phyloP scores from a whole-genome alignment of 2,329 filamentous ascomycete genomes.

The Aspergillus alliaceus region DNA sequence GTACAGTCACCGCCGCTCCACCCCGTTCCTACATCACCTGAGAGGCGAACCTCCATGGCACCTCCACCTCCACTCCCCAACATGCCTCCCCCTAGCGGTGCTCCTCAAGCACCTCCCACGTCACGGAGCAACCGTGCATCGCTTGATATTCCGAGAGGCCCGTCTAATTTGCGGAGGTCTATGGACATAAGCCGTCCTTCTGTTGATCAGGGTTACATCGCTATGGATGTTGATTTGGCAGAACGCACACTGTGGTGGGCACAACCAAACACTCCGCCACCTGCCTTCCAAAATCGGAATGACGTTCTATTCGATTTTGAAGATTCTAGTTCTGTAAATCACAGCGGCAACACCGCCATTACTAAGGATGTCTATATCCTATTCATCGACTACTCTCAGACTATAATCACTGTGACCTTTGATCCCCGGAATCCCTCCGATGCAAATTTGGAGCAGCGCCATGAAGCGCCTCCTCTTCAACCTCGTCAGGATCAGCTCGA shows the following conservation, averaged over 20 bases:
- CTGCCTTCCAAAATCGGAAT: constrained; percentile 75
- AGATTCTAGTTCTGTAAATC: constrained; percentile 68
- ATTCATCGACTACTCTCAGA: constrained; percentile 96
- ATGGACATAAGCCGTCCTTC: constrained; percentile 74
- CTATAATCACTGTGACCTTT: constrained; percentile 77
- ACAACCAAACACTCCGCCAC: constrained; percentile 74
- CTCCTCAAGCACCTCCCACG: constrained; percentile 50
- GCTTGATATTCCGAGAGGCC: constrained; percentile 60
- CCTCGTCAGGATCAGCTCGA: constrained; percentile 94
- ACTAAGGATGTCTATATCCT: constrained; percentile 84
- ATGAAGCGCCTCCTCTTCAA: constrained; percentile 77
- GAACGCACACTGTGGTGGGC: constrained; percentile 82
- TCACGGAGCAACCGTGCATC: constrained; percentile 57
- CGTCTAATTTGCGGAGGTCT: constrained; percentile 58
- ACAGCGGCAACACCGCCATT: constrained; percentile 68
- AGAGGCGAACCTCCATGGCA: constrained; percentile 49
- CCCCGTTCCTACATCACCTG: constrained; percentile 32
- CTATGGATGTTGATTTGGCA: constrained; percentile 80
- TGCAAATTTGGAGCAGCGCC: constrained; percentile 76
- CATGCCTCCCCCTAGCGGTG: constrained; percentile 24
- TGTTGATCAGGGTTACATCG: constrained; percentile 79
- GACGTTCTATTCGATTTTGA: constrained; percentile 83
- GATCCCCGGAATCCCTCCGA: constrained; percentile 73
- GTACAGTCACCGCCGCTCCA: constrained; percentile 33
- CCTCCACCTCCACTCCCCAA: constrained; percentile 44